phyloP scores from a whole-genome alignment of 1,284 basidiomycete genomes.

The Cutaneotrichosporon sp. region DNA sequence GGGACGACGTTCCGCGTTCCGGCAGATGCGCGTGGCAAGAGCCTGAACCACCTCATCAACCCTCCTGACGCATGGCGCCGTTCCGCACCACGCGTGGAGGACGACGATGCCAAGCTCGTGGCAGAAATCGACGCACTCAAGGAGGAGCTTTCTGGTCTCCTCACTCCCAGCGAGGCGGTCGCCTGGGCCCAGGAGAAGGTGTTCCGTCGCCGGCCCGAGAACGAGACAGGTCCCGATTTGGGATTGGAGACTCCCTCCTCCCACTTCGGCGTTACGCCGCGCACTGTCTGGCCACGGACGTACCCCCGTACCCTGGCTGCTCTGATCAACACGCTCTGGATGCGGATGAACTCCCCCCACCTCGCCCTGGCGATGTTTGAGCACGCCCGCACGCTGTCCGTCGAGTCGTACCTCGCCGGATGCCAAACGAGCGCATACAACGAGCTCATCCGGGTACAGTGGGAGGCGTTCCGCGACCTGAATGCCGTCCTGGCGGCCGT shows the following conservation, averaged over 20 bases:
- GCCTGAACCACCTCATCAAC: not conserved
- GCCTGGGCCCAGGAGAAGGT: constrained; percentile 69
- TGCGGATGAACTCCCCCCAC: constrained; percentile 70
- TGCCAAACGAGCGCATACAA: constrained; percentile 81
- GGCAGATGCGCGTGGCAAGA: not conserved
- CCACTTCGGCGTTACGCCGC: not conserved
- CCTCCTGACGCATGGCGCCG: constrained; percentile 3
- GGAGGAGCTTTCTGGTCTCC: constrained; percentile 67
- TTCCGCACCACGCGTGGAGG: constrained; percentile 11
- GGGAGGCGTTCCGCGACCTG: constrained; percentile 74
- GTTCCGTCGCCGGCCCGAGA: constrained; percentile 55
- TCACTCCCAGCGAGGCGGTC: constrained; percentile 65
- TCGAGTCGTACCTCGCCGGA: constrained; percentile 74
- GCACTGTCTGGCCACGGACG: constrained; percentile 51
- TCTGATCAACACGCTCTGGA: constrained; percentile 68
- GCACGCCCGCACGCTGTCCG: constrained; percentile 64
- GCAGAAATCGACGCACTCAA: constrained; percentile 61
- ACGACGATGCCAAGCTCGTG: constrained; percentile 22
- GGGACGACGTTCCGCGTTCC: not conserved
- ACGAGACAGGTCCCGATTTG: constrained; percentile 49
- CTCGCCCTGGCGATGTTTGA: constrained; percentile 77
- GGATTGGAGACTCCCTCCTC: too few relatives aligned
- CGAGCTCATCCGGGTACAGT: constrained; percentile 71
- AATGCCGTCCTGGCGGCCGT: constrained; percentile 64
- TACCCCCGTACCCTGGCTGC: constrained; percentile 69